These are phyloP conservation scores for Reutealis trisperma DNA, from an alignment of 345 rosid species.

Conservation along the genomic window DNA sequence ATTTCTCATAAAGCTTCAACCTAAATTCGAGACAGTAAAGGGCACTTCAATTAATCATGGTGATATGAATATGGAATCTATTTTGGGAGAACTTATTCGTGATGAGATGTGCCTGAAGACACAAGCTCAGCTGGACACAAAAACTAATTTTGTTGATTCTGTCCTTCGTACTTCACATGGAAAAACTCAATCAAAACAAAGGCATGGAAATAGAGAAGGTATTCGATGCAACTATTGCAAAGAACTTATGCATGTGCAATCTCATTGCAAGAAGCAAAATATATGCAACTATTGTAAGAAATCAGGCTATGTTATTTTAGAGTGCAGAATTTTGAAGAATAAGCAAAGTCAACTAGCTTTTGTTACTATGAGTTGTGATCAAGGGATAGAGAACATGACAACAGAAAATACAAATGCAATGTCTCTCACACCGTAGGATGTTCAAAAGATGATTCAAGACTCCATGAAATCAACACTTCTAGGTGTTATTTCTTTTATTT, in stretches of 20 bases:
- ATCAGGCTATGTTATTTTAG: background rate
- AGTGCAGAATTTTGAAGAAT: background rate
- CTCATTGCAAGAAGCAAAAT: background rate
- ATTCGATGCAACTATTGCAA: background rate
- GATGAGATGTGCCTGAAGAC: background rate
- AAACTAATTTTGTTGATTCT: background rate
- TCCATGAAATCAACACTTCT: background rate
- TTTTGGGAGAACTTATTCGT: background rate
- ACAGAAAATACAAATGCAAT: background rate
- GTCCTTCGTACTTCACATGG: no score
- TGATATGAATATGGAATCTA: background rate
- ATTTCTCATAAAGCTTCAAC: no score
- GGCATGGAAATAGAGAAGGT: no score
- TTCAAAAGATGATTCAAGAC: constrained; percentile 2
- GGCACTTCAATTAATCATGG: background rate
- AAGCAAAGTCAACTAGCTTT: background rate
- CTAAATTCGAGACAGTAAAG: background rate
- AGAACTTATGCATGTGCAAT: background rate
- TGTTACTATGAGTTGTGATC: background rate
- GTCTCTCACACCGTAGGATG: background rate
- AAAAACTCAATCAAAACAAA: background rate
- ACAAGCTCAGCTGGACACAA: background rate
- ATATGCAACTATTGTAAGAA: background rate
- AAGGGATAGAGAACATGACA: no score
- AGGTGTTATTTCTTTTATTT: background rate